These are phyloP conservation scores for Sporothrix brasiliensis DNA, from an alignment of 2,329 filamentous ascomycete genomes.

Conservation along the genomic window DNA sequence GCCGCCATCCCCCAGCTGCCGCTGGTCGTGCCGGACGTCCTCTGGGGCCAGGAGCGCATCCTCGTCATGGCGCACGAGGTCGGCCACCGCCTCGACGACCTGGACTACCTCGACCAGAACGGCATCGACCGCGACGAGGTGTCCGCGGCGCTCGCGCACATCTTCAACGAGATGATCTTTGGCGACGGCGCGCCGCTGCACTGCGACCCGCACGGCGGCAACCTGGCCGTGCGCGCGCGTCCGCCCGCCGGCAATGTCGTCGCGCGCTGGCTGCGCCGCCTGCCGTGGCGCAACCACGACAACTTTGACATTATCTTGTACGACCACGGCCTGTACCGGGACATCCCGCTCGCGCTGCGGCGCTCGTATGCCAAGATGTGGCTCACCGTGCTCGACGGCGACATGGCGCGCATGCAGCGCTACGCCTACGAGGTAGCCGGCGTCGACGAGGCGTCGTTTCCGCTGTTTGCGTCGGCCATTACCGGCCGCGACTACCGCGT, in stretches of 20 bases:
- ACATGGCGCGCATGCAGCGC: constrained; percentile 81
- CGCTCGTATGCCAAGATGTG: constrained; percentile 95
- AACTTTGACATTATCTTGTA: constrained; percentile 98
- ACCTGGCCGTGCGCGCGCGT: constrained; percentile 73
- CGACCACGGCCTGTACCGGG: constrained; percentile 94
- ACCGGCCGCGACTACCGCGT: constrained; percentile 89
- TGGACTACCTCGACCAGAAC: constrained; percentile 81
- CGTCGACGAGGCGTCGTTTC: constrained; percentile 86
- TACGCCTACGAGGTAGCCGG: constrained; percentile 89
- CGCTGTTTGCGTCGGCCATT: constrained; percentile 92
- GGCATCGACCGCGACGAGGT: constrained; percentile 94
- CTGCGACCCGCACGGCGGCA: constrained; percentile 96
- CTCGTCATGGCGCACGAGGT: constrained; percentile 94
- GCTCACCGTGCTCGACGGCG: constrained; percentile 90
- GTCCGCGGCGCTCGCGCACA: constrained; percentile 81
- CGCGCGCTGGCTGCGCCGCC: constrained; percentile 16
- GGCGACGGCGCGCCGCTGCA: constrained; percentile 84
- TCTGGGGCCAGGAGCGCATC: constrained; percentile 87
- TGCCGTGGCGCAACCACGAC: constrained; percentile 47
- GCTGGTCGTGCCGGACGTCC: constrained; percentile 82
- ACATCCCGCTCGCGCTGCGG: constrained; percentile 77
- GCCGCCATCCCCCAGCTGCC: constrained; percentile 68
- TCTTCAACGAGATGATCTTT: constrained; percentile 99
- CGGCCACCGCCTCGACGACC: constrained; percentile 83
- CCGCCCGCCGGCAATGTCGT: neutral